Evolutionary conservation across 495 filamentous ascomycete genomes (phyloP), one percentile per base, ranked within the genome.

Genomic region (Xylaria palmicola): DNA sequence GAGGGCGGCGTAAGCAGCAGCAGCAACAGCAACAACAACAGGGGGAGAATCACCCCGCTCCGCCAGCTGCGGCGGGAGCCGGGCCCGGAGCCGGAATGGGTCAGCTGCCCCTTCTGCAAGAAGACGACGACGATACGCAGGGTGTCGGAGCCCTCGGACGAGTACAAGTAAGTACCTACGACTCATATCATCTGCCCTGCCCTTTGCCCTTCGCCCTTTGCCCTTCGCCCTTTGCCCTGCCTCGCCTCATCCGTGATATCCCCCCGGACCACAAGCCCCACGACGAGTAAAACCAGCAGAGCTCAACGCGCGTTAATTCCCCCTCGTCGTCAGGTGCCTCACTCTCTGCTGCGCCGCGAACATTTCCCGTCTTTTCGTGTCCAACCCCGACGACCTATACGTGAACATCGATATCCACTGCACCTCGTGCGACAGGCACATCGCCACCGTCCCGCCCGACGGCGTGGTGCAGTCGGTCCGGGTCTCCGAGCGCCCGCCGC

Each of bases 351-450:
- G 51, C 15, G 10, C 3, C 13, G 3, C 13, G 37, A 15, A 15
- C 3, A 3, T 12, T 22, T 37, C 29, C 30, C 4, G 7, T 19
- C 3, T n/a, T n/a, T 40, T 40, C 4, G 4, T 15, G 37, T 15
- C 37, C 5, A 15, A 15, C 12, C 9, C 20, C 1, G 32, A 19
- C 30, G 49, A 52, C 10, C 29, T 19, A 36, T 29, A 9, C 9
- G 51, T 29, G 51, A 55, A 55, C 6, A 24, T 55, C 51, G 51
- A 55, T 24, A 24, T 55, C 13, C 51, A 55, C 51, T 55, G 51
- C 36, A 13, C 13, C 4, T 40, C 51, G 22, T 55, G 51, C 51
- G 51, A 41, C 22, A 55, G n/a, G 36, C 51, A 55, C 32, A 40
- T 55, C 22, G 51, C 51, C 32, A 55, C 30, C 3, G 17, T 55